A percentile compares a stretch with the other conserved stretches of the same genome.
These are phyloP conservation scores for Cantharellus anzutake DNA, from an alignment of 768 basidiomycete genomes.

Conservation along the genomic window DNA sequence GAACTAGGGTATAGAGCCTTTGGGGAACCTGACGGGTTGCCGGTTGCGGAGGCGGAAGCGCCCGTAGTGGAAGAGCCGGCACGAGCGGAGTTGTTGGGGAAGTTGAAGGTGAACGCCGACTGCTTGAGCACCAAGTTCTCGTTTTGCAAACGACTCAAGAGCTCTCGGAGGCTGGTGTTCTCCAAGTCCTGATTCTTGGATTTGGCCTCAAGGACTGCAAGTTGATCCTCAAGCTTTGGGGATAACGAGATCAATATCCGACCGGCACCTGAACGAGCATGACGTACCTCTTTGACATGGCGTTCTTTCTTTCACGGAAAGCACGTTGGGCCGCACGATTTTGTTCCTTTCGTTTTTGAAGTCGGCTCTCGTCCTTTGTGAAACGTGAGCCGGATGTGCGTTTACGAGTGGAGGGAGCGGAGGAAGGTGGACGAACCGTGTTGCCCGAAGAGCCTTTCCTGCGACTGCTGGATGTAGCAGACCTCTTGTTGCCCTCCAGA, in stretches of 20 bases:
- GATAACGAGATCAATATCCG: background rate
- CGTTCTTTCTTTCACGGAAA: slow-evolving; percentile 92
- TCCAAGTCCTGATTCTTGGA: slow-evolving; percentile 52
- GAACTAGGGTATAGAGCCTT: slow-evolving; percentile 13
- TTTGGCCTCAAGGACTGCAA: slow-evolving; percentile 69
- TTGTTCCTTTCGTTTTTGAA: slow-evolving; percentile 87
- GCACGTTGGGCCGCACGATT: slow-evolving; percentile 95
- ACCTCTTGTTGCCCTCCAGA: background rate
- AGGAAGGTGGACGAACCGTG: slow-evolving; percentile 14
- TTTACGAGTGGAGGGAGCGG: slow-evolving; percentile 3
- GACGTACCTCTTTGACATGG: slow-evolving; percentile 84
- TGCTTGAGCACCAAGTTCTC: slow-evolving; percentile 76
- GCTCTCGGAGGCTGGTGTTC: slow-evolving; percentile 78
- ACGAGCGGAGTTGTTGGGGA: slow-evolving; percentile 27
- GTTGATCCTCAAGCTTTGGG: slow-evolving; percentile 70
- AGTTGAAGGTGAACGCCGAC: slow-evolving; percentile 63
- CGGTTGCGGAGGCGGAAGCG: slow-evolving; percentile 14
- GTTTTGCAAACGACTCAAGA: slow-evolving; percentile 64
- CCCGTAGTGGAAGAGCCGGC: slow-evolving; percentile 11
- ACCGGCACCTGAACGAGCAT: background rate
- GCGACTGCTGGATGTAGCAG: slow-evolving; percentile 5
- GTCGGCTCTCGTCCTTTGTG: slow-evolving; percentile 45
- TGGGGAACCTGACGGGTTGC: slow-evolving; percentile 10
- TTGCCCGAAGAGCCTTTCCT: slow-evolving; percentile 13
- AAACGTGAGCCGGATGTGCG: background rate